A percentile compares a stretch with the other conserved stretches of the same genome.
Evolutionary conservation across 140 eudicot genomes (phyloP).

Genomic region (Flaveria floridana): DNA sequence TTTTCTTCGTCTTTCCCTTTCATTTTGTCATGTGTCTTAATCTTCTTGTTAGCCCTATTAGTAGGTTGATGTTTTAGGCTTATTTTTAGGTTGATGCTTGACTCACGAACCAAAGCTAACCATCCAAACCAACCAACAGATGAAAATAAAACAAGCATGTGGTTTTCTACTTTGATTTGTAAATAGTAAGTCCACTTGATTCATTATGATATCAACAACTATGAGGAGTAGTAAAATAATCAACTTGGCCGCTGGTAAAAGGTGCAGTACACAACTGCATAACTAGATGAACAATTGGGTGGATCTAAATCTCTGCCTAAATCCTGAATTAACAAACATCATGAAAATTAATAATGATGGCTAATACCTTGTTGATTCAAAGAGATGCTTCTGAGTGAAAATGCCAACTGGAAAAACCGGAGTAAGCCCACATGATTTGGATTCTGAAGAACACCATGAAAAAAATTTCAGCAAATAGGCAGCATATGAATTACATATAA

Average conservation of each 20-base stretch:
- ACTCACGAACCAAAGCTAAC: not conserved
- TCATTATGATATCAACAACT: not conserved
- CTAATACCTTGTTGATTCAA: constrained; percentile 60
- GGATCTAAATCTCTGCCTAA: not conserved
- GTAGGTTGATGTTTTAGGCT: not conserved
- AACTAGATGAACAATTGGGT: not conserved
- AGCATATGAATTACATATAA: not conserved
- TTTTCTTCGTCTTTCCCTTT: not conserved
- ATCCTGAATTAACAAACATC: not conserved
- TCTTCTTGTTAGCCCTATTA: not conserved
- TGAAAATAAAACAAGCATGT: not conserved
- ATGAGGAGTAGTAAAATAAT: not conserved
- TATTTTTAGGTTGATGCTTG: not conserved
- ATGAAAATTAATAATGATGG: not conserved
- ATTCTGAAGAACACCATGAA: constrained; percentile 41
- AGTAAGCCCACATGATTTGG: constrained; percentile 57
- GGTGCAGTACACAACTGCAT: not conserved
- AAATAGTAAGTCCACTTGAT: not conserved
- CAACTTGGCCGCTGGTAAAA: not conserved
- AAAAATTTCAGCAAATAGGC: constrained; percentile 16
- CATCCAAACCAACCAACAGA: not conserved
- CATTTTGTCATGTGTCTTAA: not conserved
- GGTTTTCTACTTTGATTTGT: not conserved
- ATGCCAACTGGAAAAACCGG: constrained; percentile 75
- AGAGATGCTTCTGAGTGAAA: constrained; percentile 59